Evolutionary conservation across 139 green algal genomes (phyloP).

Genomic region (Chlamydomonas sphaeroides): DNA sequence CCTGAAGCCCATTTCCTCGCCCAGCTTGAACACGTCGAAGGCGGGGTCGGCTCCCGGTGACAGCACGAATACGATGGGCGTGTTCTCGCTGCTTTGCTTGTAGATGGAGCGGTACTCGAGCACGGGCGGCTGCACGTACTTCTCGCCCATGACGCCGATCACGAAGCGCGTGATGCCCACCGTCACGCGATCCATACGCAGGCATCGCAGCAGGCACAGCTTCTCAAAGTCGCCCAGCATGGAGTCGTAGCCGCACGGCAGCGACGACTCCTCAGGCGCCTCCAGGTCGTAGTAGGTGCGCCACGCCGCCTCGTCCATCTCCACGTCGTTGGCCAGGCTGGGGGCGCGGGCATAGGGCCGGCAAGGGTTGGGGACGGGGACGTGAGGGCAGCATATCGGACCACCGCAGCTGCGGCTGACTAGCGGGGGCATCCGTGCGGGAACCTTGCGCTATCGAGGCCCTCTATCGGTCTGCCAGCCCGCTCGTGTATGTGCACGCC

Average conservation of each 20-base stretch:
- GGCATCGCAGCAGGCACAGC: conserved; percentile 85
- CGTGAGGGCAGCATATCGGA: no score
- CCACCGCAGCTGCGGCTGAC: no score
- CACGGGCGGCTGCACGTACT: conserved; percentile 78
- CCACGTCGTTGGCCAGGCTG: conserved; percentile 75
- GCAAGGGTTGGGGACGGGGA: background rate
- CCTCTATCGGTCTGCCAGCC: no score
- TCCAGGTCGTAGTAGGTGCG: conserved; percentile 78
- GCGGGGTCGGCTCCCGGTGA: conserved; percentile 87
- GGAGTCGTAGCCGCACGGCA: conserved; percentile 67
- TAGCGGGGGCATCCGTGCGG: no score
- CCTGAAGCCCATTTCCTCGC: conserved; percentile 88
- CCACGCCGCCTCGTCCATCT: conserved; percentile 72
- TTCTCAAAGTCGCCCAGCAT: conserved; percentile 80
- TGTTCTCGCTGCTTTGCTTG: conserved; percentile 72
- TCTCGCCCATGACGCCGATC: conserved; percentile 69
- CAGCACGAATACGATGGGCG: conserved; percentile 91
- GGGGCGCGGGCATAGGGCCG: background rate
- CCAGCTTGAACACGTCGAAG: conserved; percentile 92
- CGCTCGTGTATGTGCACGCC: no score
- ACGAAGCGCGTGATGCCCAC: conserved; percentile 82
- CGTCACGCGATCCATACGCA: conserved; percentile 85
- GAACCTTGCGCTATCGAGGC: no score
- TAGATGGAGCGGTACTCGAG: conserved; percentile 85
- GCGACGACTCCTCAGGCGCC: conserved; percentile 52